A percentile compares a stretch with the other conserved stretches of the same genome.
Conservation (phyloP, 768 basidiomycete genomes). For the Podaxis mareebaensis region DNA sequence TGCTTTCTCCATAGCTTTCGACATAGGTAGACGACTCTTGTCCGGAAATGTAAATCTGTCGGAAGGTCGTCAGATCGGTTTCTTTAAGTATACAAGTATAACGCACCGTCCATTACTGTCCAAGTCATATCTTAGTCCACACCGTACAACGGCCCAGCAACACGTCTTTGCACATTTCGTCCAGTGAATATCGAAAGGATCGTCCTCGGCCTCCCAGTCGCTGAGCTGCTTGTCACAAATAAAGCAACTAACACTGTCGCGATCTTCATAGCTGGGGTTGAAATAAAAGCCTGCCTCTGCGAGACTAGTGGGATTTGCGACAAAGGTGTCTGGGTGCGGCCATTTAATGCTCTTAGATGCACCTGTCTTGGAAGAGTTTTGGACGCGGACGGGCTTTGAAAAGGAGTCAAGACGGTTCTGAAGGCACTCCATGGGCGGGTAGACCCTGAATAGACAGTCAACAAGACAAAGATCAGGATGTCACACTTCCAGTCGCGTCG, state of each 20-base stretch:
- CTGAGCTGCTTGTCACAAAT: constrained; percentile 79
- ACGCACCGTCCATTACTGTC: constrained; percentile 58
- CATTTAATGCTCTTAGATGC: constrained; percentile 61
- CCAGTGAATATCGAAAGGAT: constrained; percentile 85
- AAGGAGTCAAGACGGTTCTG: constrained; percentile 70
- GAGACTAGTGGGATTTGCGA: constrained; percentile 71
- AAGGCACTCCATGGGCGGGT: constrained; percentile 49
- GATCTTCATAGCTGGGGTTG: constrained; percentile 63
- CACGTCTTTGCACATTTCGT: constrained; percentile 64
- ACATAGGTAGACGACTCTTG: constrained; percentile 61
- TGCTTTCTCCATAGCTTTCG: constrained; percentile 71
- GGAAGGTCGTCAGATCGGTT: constrained; percentile 3
- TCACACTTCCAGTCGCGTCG: constrained; percentile 30
- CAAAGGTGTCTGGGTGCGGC: constrained; percentile 69
- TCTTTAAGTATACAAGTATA: neutral
- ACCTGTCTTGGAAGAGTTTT: constrained; percentile 50
- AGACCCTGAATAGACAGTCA: constrained; percentile 11
- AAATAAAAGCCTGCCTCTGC: constrained; percentile 92
- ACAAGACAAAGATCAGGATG: constrained; percentile 15
- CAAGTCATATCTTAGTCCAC: constrained; percentile 61
- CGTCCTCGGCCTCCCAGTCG: constrained; percentile 84
- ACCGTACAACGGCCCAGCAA: constrained; percentile 81
- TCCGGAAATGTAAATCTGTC: constrained; percentile 61
- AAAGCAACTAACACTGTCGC: constrained; percentile 82
- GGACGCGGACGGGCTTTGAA: constrained; percentile 59